Conservation (phyloP, 2,329 filamentous ascomycete species). For the Didymella exigua region DNA sequence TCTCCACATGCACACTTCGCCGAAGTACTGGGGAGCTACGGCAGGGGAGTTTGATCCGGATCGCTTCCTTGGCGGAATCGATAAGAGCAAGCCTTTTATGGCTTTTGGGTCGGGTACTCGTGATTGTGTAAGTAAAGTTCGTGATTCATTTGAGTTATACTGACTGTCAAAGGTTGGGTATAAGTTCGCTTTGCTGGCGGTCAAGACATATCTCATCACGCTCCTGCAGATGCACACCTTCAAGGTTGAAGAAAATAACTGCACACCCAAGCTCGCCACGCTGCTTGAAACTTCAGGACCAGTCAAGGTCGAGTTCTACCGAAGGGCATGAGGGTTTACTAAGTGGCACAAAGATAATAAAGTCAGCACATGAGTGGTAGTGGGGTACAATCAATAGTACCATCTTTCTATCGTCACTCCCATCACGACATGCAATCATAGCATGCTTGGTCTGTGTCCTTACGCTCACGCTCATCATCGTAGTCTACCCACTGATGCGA, state of each 20-base stretch:
- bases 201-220: constrained; percentile 5
- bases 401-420: no score
- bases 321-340: neutral
- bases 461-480: no score
- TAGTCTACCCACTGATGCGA: neutral
- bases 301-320: neutral
- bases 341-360: no score
- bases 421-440: no score
- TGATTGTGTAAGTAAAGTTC: neutral
- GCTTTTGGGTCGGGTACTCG: constrained; percentile 1
- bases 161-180: constrained; percentile 2
- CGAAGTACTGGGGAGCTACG: neutral
- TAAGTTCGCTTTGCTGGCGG: constrained; percentile 2
- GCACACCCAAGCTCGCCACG: neutral
- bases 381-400: no score
- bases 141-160: neutral
- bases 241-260: neutral
- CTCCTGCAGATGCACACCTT: constrained; percentile 2
- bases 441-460: no score
- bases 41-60: neutral
- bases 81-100: constrained; percentile 2
- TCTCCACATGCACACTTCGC: constrained; percentile 8
- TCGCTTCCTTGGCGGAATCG: neutral
- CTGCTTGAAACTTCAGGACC: constrained; percentile 7
- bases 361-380: no score